These are phyloP conservation scores for sunflower (Helianthus annuus) DNA, from an alignment of 129 eudicot species.

Conservation along the genomic window DNA sequence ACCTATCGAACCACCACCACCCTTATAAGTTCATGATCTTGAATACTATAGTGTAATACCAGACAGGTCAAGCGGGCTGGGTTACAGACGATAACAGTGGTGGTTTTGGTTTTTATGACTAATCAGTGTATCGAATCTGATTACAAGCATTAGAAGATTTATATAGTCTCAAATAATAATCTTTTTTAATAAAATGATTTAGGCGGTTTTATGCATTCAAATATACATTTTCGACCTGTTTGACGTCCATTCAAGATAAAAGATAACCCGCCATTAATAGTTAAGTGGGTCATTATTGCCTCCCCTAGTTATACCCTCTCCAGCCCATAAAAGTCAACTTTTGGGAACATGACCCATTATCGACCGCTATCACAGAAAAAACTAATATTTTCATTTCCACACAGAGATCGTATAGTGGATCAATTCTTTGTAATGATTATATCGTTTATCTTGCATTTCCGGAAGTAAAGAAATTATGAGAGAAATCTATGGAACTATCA, in stretches of 20 bases:
- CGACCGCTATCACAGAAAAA: neutral
- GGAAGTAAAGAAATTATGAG: neutral
- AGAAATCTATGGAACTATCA: neutral
- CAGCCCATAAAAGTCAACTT: neutral
- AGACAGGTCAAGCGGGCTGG: neutral
- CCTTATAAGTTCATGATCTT: slow-evolving; percentile 11
- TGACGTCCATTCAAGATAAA: neutral
- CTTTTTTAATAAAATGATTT: neutral
- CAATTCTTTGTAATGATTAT: neutral
- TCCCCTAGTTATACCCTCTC: neutral
- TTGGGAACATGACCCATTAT: slow-evolving; percentile 2
- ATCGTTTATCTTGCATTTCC: slow-evolving; percentile 10
- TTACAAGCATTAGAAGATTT: neutral
- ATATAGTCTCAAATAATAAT: too few species aligned
- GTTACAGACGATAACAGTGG: neutral
- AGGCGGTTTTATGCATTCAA: neutral
- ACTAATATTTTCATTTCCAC: neutral
- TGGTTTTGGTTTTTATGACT: neutral
- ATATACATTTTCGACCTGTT: neutral
- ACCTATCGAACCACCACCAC: slow-evolving; percentile 39
- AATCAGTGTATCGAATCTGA: neutral
- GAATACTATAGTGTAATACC: neutral
- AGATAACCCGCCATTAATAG: neutral
- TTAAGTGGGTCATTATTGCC: neutral
- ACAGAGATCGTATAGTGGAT: neutral